Conservation (phyloP, 2,329 filamentous ascomycete species). For the Ambrosiella beaveri region DNA sequence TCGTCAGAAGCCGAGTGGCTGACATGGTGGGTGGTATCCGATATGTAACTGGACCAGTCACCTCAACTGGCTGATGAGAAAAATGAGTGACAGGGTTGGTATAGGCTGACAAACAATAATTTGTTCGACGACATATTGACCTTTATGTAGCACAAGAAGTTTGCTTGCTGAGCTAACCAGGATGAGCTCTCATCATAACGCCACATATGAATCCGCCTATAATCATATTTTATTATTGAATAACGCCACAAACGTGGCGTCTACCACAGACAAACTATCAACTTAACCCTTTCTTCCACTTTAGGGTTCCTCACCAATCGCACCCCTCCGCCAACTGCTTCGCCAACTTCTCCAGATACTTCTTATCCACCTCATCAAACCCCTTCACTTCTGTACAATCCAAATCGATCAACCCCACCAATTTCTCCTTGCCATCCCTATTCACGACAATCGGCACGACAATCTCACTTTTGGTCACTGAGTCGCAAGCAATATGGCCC, state of each 20-base stretch:
- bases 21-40: neutral
- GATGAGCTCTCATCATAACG: no score
- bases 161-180: no score
- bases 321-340: slow-evolving; percentile 40
- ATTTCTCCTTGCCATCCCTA: slow-evolving; percentile 21
- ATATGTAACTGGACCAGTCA: no score
- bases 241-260: neutral
- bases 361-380: slow-evolving; percentile 51
- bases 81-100: no score
- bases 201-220: no score
- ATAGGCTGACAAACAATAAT: no score
- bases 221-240: neutral
- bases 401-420: slow-evolving; percentile 63
- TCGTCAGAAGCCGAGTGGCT: neutral
- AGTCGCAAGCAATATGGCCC: slow-evolving; percentile 69
- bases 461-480: slow-evolving; percentile 59
- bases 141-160: no score
- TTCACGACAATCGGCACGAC: slow-evolving; percentile 52
- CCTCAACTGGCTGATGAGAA: no score
- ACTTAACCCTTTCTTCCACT: neutral
- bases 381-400: slow-evolving; percentile 53
- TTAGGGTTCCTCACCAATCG: slow-evolving; percentile 34
- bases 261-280: neutral
- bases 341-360: slow-evolving; percentile 49
- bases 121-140: no score